These are phyloP conservation scores for Globisporangium alternatum DNA, from an alignment of 352 stramenopile genomes.

Conservation along the genomic window DNA sequence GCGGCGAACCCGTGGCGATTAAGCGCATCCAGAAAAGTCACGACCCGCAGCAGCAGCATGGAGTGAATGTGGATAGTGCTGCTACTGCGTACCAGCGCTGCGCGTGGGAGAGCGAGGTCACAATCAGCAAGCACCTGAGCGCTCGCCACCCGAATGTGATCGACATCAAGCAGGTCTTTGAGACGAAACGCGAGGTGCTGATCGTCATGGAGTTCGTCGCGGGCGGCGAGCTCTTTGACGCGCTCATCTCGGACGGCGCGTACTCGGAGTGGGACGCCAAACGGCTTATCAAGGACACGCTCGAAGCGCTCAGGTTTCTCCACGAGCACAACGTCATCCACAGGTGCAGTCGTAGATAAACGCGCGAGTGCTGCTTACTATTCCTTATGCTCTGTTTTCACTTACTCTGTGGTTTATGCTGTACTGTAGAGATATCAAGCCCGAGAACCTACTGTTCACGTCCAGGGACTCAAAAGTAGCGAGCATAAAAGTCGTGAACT, in stretches of 20 bases:
- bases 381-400: conserved; percentile 19
- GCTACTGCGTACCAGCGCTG: neutral
- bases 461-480: conserved; percentile 59
- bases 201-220: conserved; percentile 58
- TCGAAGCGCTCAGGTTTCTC: conserved; percentile 59
- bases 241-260: conserved; percentile 64
- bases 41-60: neutral
- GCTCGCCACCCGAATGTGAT: conserved; percentile 57
- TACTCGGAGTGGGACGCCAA: conserved; percentile 76
- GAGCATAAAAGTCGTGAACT: conserved; percentile 83
- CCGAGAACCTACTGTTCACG: conserved; percentile 84
- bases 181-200: conserved; percentile 47
- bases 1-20: conserved; percentile 38
- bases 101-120: conserved; percentile 49
- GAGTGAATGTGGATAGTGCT: neutral
- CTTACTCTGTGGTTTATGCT: neutral
- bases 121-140: conserved; percentile 44
- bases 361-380: neutral
- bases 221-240: conserved; percentile 69
- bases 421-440: conserved; percentile 65
- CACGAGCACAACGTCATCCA: conserved; percentile 74
- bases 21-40: conserved; percentile 59
- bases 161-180: conserved; percentile 43
- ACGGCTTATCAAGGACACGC: conserved; percentile 41
- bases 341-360: conserved; percentile 21